Conservation (phyloP, 2,329 filamentous ascomycete species). For the Nemania diffusa region DNA sequence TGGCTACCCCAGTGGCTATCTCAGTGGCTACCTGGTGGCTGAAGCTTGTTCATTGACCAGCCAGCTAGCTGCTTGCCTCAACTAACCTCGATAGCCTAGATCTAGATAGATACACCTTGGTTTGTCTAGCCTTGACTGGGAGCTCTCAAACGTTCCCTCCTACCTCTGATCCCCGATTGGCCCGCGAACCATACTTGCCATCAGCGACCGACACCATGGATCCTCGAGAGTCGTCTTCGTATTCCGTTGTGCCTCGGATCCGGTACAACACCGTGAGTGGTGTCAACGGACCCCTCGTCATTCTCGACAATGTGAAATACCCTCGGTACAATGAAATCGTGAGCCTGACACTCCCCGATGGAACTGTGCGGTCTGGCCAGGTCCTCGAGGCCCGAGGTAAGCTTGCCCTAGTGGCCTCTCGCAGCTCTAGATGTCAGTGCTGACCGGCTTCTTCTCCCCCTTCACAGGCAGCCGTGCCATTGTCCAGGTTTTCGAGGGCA, state of each 20-base stretch:
- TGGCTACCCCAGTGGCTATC: conserved; percentile 10
- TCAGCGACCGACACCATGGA: conserved; percentile 52
- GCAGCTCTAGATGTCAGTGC: conserved; percentile 18
- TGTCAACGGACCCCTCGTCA: conserved; percentile 97
- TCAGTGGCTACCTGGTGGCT: conserved; percentile 27
- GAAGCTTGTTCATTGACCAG: conserved; percentile 28
- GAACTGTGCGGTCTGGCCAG: conserved; percentile 90
- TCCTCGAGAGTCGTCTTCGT: conserved; percentile 68
- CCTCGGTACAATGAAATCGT: conserved; percentile 98
- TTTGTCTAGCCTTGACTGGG: conserved; percentile 20
- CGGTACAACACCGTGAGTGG: conserved; percentile 98
- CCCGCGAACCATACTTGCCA: conserved; percentile 11
- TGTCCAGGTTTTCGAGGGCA: conserved; percentile 98
- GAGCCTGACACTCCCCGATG: conserved; percentile 93
- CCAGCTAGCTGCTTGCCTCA: conserved; percentile 19
- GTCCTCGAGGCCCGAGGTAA: conserved; percentile 96
- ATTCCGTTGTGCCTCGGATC: conserved; percentile 71
- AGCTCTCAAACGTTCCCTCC: conserved; percentile 26
- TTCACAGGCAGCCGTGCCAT: conserved; percentile 85
- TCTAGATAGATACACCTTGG: conserved; percentile 5
- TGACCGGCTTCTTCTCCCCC: conserved; percentile 41
- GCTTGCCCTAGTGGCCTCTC: conserved; percentile 30
- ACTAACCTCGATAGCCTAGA: conserved; percentile 14
- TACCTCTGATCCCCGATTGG: conserved; percentile 14
- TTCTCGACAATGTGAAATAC: conserved; percentile 99